Base-by-base conservation (phyloP, 768 basidiomycete genomes). In the Saitozyma podzolica region DNA sequence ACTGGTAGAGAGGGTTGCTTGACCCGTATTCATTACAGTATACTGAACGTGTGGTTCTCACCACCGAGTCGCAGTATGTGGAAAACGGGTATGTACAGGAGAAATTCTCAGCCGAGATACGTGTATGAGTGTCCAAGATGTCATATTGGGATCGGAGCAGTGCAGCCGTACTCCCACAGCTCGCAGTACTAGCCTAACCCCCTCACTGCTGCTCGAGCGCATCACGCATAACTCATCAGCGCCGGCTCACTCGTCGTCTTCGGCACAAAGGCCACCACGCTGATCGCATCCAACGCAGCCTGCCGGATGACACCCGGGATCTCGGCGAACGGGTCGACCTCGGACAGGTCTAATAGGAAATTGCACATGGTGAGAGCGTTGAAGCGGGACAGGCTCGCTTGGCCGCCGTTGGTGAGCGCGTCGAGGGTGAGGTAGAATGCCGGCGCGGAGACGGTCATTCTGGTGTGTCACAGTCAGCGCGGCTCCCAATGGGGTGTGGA, bases 401-500 rank as follows among this genome's bases (percentile, higher is more conserved):
- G 42, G 3, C 52, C 66, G 37, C 68, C 64, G 53, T 68, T 55
- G 14, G 62, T 68, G 41, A 76, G 59, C 0, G 73, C 61, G 47
- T 75, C 63, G 57, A 64, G 55, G 1, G 68, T 68, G 51, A 75
- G 60, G 55, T 59, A 64, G 66, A 72, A 78, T 0, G 73, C 64
- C 11, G 67, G 69, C 0, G 72, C 61, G 8, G 70, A 63, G 54
- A 70, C 59, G 17, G 74, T 65, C 56, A 77, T 72, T 47, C 56
- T 58, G 13, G 13, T 6, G 9, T 17, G 19, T 6, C 16, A 49
- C 29, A 58, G 56, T 19, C 13, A 9, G 6, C 4, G 14, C 17
- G 17, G 5, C 9, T 19, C 9, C 11, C 17, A 4, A 43, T 9
- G 10, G 17, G n/a, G 19, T 19, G 39, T 14, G 8, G n/a, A 40